Percentiles rank a stretch among this genome's conserved stretches.
Conservation (phyloP, 2,329 filamentous ascomycete genomes). For the Microcyclosporella mali region DNA sequence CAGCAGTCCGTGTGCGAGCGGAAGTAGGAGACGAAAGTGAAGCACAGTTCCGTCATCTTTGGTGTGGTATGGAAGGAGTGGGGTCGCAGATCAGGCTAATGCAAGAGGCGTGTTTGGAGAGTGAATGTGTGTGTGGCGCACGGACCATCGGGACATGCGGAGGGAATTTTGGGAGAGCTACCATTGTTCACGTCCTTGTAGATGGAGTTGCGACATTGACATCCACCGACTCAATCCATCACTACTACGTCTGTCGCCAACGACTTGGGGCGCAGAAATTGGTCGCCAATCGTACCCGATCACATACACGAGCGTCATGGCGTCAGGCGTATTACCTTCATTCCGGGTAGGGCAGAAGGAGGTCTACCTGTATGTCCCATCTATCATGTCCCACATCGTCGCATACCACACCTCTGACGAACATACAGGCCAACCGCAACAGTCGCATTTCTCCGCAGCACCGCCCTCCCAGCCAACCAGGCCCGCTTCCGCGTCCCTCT, state of each 20-base stretch:
- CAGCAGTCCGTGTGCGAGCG: too few species aligned
- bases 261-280: too few species aligned
- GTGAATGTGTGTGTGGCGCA: too few species aligned
- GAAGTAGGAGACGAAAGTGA: background rate
- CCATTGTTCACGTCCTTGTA: too few species aligned
- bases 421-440: conserved; percentile 67
- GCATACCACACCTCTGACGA: background rate
- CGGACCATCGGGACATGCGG: too few species aligned
- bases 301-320: too few species aligned
- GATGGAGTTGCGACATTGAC: too few species aligned
- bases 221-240: too few species aligned
- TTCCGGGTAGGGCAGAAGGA: conserved; percentile 33
- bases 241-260: too few species aligned
- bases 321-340: background rate
- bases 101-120: background rate
- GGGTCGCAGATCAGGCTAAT: background rate
- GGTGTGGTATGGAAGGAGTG: background rate
- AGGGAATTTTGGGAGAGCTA: too few species aligned
- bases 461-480: conserved; percentile 67
- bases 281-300: too few species aligned
- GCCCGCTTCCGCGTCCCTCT: conserved; percentile 89
- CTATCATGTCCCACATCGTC: background rate
- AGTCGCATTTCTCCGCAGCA: conserved; percentile 69
- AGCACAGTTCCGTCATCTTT: background rate
- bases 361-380: conserved; percentile 30